Conservation (phyloP, 257 asterid species). For the Coffea canephora region DNA sequence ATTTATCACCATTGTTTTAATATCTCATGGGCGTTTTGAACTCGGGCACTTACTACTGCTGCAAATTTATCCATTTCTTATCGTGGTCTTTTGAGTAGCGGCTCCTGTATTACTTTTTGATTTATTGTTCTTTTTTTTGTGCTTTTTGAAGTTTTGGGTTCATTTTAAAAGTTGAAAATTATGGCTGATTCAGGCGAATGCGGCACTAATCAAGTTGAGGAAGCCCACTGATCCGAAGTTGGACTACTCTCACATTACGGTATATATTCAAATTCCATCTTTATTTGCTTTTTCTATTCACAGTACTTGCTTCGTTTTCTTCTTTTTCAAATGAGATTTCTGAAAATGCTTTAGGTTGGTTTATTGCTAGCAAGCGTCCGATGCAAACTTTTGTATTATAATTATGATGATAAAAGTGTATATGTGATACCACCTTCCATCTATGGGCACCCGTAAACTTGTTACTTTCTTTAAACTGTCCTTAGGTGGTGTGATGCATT, state of each 20-base stretch:
- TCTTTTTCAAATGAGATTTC: too few species aligned
- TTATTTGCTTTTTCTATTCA: not conserved
- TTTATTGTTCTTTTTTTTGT: not conserved
- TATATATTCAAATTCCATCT: slow-evolving; percentile 16
- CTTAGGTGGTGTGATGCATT: not conserved
- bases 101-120: not conserved
- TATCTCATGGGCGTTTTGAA: not conserved
- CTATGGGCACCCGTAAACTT: not conserved
- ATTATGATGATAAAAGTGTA: too few species aligned
- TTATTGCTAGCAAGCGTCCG: not conserved
- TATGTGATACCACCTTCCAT: not conserved
- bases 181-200: slow-evolving; percentile 56
- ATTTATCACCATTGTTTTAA: not conserved
- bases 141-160: not conserved
- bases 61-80: not conserved
- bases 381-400: not conserved
- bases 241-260: slow-evolving; percentile 90
- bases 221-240: slow-evolving; percentile 65
- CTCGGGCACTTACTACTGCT: not conserved
- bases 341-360: not conserved
- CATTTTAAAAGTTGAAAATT: slow-evolving; percentile 13
- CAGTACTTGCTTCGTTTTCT: not conserved
- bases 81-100: not conserved
- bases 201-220: slow-evolving; percentile 77
- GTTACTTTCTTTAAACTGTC: not conserved